Conservation (phyloP, 2,329 filamentous ascomycete species). For the Colletotrichum somersetense region DNA sequence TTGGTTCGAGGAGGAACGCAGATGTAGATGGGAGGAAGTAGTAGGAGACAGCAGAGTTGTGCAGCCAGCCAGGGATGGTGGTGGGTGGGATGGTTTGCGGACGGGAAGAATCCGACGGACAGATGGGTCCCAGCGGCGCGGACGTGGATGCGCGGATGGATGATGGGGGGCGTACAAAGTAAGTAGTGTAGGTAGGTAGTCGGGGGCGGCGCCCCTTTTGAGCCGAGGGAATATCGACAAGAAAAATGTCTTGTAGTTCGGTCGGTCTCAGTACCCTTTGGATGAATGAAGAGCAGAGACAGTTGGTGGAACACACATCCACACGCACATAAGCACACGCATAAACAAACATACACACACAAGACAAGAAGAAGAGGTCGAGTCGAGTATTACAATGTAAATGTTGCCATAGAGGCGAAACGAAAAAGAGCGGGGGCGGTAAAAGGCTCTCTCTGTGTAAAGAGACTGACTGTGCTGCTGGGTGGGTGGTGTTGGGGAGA, state of each 20-base stretch:
- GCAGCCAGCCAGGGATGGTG: conserved; percentile 3
- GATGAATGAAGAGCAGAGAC: conserved; percentile 37
- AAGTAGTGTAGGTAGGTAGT: background rate
- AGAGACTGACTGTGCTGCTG: too few species aligned
- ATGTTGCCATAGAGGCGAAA: background rate
- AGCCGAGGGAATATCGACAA: conserved; percentile 12
- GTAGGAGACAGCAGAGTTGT: background rate
- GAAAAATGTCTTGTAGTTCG: conserved; percentile 30
- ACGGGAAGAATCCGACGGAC: conserved; percentile 35
- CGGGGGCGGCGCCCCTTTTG: conserved; percentile 12
- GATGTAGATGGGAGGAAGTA: background rate
- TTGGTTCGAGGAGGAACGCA: background rate
- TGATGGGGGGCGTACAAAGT: background rate
- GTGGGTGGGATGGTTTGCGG: conserved; percentile 2
- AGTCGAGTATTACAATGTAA: background rate
- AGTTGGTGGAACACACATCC: conserved; percentile 2
- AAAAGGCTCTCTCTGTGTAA: too few species aligned
- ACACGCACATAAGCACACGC: background rate
- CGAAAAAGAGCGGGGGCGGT: too few species aligned
- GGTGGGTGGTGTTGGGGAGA: too few species aligned
- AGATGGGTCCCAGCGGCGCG: conserved; percentile 20
- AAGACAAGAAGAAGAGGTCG: background rate
- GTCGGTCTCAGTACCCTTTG: conserved; percentile 29
- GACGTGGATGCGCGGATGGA: background rate
- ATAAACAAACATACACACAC: background rate